phyloP scores from a whole-genome alignment of 2,329 filamentous ascomycete genomes.

The Epichloe gansuensis region DNA sequence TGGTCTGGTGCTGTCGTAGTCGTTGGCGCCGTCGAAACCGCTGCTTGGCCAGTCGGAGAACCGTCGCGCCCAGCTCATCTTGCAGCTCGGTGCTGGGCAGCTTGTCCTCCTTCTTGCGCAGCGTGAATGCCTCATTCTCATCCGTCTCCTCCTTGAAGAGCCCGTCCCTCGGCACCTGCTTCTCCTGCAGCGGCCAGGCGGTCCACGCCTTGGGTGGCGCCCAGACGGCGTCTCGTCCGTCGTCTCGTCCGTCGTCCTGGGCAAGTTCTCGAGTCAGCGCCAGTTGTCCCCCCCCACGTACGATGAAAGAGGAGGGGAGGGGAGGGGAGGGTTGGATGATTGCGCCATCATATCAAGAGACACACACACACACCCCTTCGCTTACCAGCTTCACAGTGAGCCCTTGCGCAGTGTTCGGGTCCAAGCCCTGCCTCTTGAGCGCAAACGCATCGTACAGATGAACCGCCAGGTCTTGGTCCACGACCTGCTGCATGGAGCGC shows the following conservation, averaged over 20 bases:
- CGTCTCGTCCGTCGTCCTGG: conserved; percentile 18
- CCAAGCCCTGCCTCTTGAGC: conserved; percentile 36
- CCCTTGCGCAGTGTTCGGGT: conserved; percentile 15
- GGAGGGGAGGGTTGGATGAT: no score
- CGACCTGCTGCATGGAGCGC: conserved; percentile 47
- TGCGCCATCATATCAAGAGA: no score
- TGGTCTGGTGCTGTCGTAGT: conserved; percentile 4
- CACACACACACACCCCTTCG: no score
- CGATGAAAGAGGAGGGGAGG: no score
- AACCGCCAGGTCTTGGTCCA: conserved; percentile 53
- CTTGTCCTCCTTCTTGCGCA: conserved; percentile 28
- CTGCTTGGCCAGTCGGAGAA: conserved; percentile 55
- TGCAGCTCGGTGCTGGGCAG: conserved; percentile 50
- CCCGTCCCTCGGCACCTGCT: conserved; percentile 44
- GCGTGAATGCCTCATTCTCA: conserved; percentile 37
- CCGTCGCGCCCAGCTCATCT: conserved; percentile 54
- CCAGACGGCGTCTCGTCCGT: conserved; percentile 27
- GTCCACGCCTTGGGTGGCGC: conserved; percentile 55
- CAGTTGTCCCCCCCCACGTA: not conserved
- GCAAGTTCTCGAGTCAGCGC: not conserved
- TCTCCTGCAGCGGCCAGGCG: conserved; percentile 64
- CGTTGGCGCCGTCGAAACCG: conserved; percentile 32
- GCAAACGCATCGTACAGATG: conserved; percentile 72
- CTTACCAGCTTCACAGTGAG: conserved; percentile 17
- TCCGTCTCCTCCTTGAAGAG: conserved; percentile 35